Conservation (phyloP, 148 eudicot genomes). For the Chenopodium quinoa region DNA sequence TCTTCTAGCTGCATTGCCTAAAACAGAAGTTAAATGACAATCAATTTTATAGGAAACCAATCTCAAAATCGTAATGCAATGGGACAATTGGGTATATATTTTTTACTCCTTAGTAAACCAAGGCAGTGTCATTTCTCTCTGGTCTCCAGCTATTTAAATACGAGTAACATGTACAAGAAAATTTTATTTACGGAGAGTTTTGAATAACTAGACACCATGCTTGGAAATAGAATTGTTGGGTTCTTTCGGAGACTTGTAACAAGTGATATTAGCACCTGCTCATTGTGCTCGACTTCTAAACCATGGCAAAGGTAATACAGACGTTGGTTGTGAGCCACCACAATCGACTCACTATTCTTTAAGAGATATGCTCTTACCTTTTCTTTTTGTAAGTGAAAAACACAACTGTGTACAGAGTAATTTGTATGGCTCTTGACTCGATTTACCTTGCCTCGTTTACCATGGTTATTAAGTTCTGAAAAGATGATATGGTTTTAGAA, state of each 20-base stretch:
- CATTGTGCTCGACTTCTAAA: constrained; percentile 86
- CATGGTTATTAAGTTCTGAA: background rate
- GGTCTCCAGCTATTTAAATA: background rate
- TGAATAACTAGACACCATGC: constrained; percentile 38
- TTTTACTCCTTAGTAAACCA: background rate
- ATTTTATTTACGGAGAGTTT: too few species aligned
- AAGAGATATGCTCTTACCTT: constrained; percentile 41
- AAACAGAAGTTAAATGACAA: background rate
- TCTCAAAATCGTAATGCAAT: too few species aligned
- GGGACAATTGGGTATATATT: too few species aligned
- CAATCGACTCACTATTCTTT: constrained; percentile 85
- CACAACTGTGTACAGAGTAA: background rate
- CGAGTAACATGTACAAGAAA: background rate
- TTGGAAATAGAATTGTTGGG: constrained; percentile 83
- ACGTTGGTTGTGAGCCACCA: constrained; percentile 39
- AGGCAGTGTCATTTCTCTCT: background rate
- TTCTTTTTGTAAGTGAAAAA: background rate
- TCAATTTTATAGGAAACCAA: too few species aligned
- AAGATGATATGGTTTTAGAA: background rate
- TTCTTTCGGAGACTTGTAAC: constrained; percentile 77
- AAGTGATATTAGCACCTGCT: constrained; percentile 93
- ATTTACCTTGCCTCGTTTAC: background rate
- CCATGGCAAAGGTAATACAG: constrained; percentile 52
- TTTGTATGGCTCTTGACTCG: background rate
- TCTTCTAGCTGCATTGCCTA: too few species aligned